Base-by-base conservation (phyloP, 305 asterid species). In the Fraxinus dipetala region DNA sequence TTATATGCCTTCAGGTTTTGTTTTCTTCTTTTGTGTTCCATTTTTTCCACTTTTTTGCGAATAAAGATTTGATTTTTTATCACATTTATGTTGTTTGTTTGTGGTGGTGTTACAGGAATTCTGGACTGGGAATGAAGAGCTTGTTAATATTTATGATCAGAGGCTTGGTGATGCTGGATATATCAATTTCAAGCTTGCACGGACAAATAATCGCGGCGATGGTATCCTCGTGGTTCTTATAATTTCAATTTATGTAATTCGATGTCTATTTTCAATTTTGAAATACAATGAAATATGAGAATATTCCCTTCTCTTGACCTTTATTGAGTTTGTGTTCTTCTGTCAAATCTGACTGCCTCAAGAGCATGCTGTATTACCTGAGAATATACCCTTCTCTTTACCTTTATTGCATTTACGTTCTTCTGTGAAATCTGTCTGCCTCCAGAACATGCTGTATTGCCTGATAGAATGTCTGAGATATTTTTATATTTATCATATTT, bases 81-180 rank as follows among this genome's bases (percentile, higher is more conserved):
- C 67, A 31, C 28, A 10, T 22, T 75, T 80, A 40, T 45, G 6
- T 32, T 61, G 31, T 65, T 20, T 30, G 51, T 76, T 79, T 20
- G 43, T 67, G 72, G 72, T 83, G 63, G 70, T 74, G 28, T 59
- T 77, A 84, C 81, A 95, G 97, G 98, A 95, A 87, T 90, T 95
- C 79, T 95, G 99, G 99, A 94, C 91, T 90, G 99, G 97, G 59
- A 95, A 95, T 86, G 98, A 93, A 86, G 99, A 95, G 81, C 89
- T 95, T 76, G 98, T 95, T 73, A 88, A 82, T 84, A 88, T 95
- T 31, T 95, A 95, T 75, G 92, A 94, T 82, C 91, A 89, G 90
- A 94, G 98, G 89, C 98, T 94, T 70, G 97, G 94, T 51, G 98
- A 93, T 89, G 99, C 98, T 75, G 98, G 99, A 54, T 95, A 95